Conservation (phyloP, 2,329 filamentous ascomycete species). For the Arthrobotrys conoides region DNA sequence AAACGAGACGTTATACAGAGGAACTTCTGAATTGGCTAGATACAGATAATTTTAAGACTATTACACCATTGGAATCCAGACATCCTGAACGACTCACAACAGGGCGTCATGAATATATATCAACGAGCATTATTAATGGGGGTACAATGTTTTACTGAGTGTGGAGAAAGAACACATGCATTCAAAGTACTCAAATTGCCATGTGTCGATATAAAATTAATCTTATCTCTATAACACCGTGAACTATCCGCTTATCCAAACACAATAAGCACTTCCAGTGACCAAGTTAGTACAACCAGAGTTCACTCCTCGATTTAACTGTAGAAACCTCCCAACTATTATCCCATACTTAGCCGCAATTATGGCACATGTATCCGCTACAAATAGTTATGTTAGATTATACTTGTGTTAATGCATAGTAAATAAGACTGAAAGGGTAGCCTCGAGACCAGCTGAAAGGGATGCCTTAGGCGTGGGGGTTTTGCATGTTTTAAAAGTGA, state of each 20-base stretch:
- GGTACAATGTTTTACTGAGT: background rate
- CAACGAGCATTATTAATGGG: background rate
- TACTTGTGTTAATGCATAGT: background rate
- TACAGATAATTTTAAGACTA: no score
- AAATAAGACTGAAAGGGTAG: background rate
- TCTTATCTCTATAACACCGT: background rate
- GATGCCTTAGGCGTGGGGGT: no score
- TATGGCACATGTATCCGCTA: background rate
- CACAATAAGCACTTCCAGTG: background rate
- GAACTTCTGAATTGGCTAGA: background rate
- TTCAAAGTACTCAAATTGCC: background rate
- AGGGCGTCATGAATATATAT: background rate
- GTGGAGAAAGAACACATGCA: background rate
- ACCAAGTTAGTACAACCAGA: background rate
- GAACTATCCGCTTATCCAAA: background rate
- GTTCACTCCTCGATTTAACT: background rate
- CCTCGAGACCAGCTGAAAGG: no score
- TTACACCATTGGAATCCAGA: background rate
- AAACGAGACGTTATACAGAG: background rate
- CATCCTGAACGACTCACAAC: no score
- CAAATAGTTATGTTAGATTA: background rate
- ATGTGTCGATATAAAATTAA: background rate
- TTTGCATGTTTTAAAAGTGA: background rate
- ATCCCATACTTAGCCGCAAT: background rate
- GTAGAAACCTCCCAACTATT: background rate